These are phyloP conservation scores for Glebionis coronaria DNA, from an alignment of 129 eudicot genomes.

Conservation along the genomic window DNA sequence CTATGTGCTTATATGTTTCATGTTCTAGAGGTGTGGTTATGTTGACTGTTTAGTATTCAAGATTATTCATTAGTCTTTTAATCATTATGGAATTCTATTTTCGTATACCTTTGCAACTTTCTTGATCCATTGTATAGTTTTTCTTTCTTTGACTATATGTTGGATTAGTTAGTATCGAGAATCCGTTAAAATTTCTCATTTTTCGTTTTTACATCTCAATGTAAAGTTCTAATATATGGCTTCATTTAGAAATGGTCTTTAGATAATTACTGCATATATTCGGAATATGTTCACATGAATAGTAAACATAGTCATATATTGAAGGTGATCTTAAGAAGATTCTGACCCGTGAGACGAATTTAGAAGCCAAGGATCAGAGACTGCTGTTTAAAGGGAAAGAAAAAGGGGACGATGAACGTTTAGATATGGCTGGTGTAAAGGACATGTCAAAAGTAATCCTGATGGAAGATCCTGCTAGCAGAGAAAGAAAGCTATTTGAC, in stretches of 20 bases:
- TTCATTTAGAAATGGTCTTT: not conserved
- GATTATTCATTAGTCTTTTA: not conserved
- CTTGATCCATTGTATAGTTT: slow-evolving; percentile 15
- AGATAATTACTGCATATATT: not conserved
- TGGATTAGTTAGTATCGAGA: not conserved
- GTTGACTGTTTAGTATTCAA: slow-evolving; percentile 27
- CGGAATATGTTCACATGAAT: not conserved
- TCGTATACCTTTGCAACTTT: slow-evolving; percentile 3
- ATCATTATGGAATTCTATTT: not conserved
- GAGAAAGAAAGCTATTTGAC: slow-evolving; percentile 43
- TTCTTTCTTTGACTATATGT: not conserved
- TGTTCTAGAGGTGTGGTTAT: slow-evolving; percentile 13
- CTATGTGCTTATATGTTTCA: not conserved
- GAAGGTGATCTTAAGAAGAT: slow-evolving; percentile 50
- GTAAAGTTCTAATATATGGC: not conserved
- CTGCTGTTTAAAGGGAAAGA: slow-evolving; percentile 59
- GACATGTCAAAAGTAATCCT: slow-evolving; percentile 62
- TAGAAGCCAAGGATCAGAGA: slow-evolving; percentile 55
- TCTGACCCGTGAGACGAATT: slow-evolving; percentile 38
- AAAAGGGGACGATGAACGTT: slow-evolving; percentile 45
- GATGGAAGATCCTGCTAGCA: slow-evolving; percentile 73
- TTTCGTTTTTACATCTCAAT: not conserved
- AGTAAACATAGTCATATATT: slow-evolving; percentile 1
- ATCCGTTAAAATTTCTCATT: not conserved
- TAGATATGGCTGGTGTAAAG: slow-evolving; percentile 56